Conservation (phyloP, 2,329 filamentous ascomycete species). For the Verruconis gallopava region DNA sequence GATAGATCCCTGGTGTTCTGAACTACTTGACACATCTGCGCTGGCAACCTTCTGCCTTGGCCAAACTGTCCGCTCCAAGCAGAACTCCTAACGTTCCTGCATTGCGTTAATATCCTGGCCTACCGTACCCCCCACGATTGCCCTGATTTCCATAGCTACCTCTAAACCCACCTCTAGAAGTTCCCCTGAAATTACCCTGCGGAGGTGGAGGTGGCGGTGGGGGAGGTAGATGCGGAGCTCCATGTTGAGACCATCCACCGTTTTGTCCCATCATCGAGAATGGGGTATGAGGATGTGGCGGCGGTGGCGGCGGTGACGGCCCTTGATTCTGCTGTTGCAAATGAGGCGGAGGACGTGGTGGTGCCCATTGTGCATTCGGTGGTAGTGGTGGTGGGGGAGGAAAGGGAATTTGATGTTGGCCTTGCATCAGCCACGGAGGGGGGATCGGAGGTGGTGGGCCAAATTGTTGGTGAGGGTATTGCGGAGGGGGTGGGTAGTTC, state of each 20-base stretch:
- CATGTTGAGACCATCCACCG: too few species aligned
- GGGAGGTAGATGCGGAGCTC: neutral
- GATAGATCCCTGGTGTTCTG: too few species aligned
- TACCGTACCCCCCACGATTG: too few species aligned
- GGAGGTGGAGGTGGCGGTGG: slow-evolving; percentile 3
- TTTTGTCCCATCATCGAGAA: neutral
- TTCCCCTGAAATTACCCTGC: too few species aligned
- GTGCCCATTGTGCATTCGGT: slow-evolving; percentile 2
- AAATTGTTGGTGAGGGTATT: neutral
- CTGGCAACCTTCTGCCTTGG: too few species aligned
- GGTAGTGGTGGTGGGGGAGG: neutral
- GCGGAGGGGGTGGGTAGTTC: slow-evolving; percentile 5
- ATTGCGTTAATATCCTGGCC: too few species aligned
- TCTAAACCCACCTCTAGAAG: too few species aligned
- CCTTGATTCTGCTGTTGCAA: slow-evolving; percentile 3
- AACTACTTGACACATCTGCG: too few species aligned
- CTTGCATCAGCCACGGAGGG: neutral
- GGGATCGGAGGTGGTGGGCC: slow-evolving; percentile 2
- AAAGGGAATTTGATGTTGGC: neutral
- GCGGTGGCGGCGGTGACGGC: slow-evolving; percentile 1
- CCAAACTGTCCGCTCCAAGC: too few species aligned
- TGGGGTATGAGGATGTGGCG: neutral
- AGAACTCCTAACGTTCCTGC: too few species aligned
- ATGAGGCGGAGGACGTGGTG: slow-evolving; percentile 3
- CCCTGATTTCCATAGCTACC: too few species aligned